Evolutionary conservation across 2,329 filamentous ascomycete species (phyloP), one percentile per base, ranked within the genome.

Genomic region (Xylaria multiplex): DNA sequence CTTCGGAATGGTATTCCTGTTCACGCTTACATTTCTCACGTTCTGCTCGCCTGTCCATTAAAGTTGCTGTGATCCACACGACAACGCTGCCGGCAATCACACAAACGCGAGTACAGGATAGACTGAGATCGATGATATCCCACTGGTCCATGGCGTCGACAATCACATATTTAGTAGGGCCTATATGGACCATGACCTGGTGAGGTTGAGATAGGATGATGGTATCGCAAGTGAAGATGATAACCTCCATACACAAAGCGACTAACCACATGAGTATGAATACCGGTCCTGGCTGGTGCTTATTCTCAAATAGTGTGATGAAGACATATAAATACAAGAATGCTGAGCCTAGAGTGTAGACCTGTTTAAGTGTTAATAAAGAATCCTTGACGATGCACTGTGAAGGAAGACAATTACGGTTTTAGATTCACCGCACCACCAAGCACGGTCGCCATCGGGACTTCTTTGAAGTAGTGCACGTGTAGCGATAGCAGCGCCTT

Each of bases 251-350:
- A 30, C 87, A 78, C n/a, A 93, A 77, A 30, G 90, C 90, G 49
- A 93, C 79, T 48, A 85, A 77, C 96, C 96, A 99, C 72, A 93
- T 89, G 53, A 91, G 80, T 62, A 95, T 86, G 79, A 97, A 93
- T 59, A 92, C 89, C 53, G 89, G 82, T 56, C 90, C 94, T 0
- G 96, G 96, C 13, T 92, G 92, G 40, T 93, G 90, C 68, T 88
- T 89, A 75, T 91, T 91, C 78, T 97, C 94, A 74, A 97, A 85
- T 64, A 98, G 86, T 35, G 93, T 93, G 74, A 97, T 91, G 71
- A 96, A 85, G 71, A 97, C 86, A 71, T 97, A 90, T 56, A 92
- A 86, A 81, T 96, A 96, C 69, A 96, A 88, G 83, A 97, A 97
- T 71, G 93, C 91, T 50, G 92, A 91, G 61, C 91, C 93, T 63